A percentile compares a stretch with the other conserved stretches of the same genome.
phyloP scores from a whole-genome alignment of 257 asterid species.

The Rubia yunnanensis region DNA sequence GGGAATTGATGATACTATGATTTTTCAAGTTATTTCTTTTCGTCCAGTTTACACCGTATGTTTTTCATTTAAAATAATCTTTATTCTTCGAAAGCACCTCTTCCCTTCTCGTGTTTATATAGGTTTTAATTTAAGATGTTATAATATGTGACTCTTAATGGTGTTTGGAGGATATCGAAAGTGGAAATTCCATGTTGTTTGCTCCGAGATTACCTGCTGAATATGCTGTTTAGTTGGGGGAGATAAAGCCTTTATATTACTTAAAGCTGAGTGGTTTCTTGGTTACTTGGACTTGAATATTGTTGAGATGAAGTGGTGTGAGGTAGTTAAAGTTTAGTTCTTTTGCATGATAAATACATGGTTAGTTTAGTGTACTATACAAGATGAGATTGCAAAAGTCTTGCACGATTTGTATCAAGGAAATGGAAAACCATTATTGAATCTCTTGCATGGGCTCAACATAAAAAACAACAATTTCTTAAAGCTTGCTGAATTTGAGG shows the following conservation, averaged over 20 bases:
- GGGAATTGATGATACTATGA: too few species aligned
- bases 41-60: too few species aligned
- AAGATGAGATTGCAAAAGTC: slow-evolving; percentile 66
- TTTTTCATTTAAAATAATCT: too few species aligned
- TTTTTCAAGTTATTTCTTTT: too few species aligned
- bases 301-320: slow-evolving; percentile 2
- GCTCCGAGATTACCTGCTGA: slow-evolving; percentile 80
- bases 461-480: slow-evolving; percentile 74
- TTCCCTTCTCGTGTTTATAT: neutral
- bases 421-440: slow-evolving; percentile 61
- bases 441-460: slow-evolving; percentile 86
- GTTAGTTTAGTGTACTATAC: slow-evolving; percentile 49
- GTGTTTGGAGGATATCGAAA: slow-evolving; percentile 66
- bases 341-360: slow-evolving; percentile 67
- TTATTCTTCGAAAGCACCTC: too few species aligned
- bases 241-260: slow-evolving; percentile 64
- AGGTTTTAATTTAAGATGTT: neutral
- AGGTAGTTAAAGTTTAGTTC: slow-evolving; percentile 9
- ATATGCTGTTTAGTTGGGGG: slow-evolving; percentile 93
- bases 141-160: slow-evolving; percentile 4
- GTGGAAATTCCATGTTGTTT: slow-evolving; percentile 74
- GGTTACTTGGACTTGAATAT: neutral
- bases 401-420: slow-evolving; percentile 52
- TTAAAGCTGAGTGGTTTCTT: slow-evolving; percentile 50
- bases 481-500: slow-evolving; percentile 87